Evolutionary conservation across 2,329 filamentous ascomycete species (phyloP).

Genomic region (Colletotrichum karsti): DNA sequence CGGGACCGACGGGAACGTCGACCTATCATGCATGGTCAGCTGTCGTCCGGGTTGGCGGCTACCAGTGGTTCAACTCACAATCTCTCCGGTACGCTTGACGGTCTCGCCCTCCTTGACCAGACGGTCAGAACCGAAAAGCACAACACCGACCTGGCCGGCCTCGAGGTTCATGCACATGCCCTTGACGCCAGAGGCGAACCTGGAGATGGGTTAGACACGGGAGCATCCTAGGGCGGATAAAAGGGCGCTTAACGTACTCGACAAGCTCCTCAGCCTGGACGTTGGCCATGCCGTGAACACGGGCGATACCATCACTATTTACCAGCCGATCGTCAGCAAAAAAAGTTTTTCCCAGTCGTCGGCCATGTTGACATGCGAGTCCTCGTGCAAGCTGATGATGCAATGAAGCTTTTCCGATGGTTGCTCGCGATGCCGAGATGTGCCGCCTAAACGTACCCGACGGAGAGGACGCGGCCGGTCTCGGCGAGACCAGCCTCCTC

Average conservation of each 20-base stretch:
- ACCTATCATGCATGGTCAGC: conserved; percentile 67
- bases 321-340: conserved; percentile 23
- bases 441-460: conserved; percentile 79
- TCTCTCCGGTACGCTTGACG: conserved; percentile 99
- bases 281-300: conserved; percentile 99
- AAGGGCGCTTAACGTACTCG: conserved; percentile 76
- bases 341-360: conserved; percentile 16
- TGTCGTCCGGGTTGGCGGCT: not conserved
- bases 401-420: conserved; percentile 21
- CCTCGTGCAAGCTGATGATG: conserved; percentile 23
- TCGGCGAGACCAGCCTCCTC: conserved; percentile 96
- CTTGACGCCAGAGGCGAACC: conserved; percentile 99
- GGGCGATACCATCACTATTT: conserved; percentile 97
- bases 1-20: conserved; percentile 92
- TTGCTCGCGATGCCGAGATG: conserved; percentile 26
- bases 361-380: conserved; percentile 21
- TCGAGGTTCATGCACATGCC: conserved; percentile 99
- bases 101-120: conserved; percentile 99
- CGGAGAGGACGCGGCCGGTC: conserved; percentile 98
- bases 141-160: conserved; percentile 99
- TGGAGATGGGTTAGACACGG: conserved; percentile 44
- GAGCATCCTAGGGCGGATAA: conserved; percentile 10
- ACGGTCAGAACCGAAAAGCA: conserved; percentile 99
- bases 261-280: conserved; percentile 99
- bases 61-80: conserved; percentile 71